These are phyloP conservation scores for Verticillium isaacii DNA, from an alignment of 2,329 filamentous ascomycete genomes.

Conservation along the genomic window DNA sequence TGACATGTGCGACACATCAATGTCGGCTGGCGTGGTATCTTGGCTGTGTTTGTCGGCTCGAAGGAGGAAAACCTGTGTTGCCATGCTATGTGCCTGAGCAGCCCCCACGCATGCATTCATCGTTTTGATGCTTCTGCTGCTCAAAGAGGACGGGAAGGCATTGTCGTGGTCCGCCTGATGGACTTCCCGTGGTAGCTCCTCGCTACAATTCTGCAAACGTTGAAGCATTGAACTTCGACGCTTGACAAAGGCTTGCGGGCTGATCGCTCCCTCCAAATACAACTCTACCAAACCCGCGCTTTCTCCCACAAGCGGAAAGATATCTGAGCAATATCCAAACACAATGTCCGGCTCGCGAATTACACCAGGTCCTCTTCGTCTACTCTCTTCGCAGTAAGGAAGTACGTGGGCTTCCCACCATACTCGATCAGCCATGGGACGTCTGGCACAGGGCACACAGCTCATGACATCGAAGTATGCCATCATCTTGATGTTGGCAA, in stretches of 20 bases:
- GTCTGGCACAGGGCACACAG: conserved; percentile 7
- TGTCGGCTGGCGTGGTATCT: not conserved
- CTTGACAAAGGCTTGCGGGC: not conserved
- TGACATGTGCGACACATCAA: not conserved
- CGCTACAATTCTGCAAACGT: not conserved
- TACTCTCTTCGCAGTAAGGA: not conserved
- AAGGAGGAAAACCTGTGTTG: conserved; percentile 7
- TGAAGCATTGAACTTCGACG: not conserved
- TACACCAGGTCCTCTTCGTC: not conserved
- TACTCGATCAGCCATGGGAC: not conserved
- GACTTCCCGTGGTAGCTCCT: not conserved
- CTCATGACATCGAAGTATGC: conserved; percentile 7
- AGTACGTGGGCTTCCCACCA: not conserved
- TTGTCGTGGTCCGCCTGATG: not conserved
- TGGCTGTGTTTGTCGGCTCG: not conserved
- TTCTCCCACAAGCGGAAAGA: conserved; percentile 3
- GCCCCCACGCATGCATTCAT: conserved; percentile 7
- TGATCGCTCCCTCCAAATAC: not conserved
- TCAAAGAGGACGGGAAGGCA: not conserved
- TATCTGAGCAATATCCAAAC: conserved; percentile 4
- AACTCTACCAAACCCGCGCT: conserved; percentile 2
- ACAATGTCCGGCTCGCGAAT: conserved; percentile 4
- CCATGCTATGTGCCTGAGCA: conserved; percentile 2
- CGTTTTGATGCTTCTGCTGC: not conserved
- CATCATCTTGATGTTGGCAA: conserved; percentile 3